Base-by-base conservation (phyloP, 768 basidiomycete genomes). In the Wakefieldia striispora region DNA sequence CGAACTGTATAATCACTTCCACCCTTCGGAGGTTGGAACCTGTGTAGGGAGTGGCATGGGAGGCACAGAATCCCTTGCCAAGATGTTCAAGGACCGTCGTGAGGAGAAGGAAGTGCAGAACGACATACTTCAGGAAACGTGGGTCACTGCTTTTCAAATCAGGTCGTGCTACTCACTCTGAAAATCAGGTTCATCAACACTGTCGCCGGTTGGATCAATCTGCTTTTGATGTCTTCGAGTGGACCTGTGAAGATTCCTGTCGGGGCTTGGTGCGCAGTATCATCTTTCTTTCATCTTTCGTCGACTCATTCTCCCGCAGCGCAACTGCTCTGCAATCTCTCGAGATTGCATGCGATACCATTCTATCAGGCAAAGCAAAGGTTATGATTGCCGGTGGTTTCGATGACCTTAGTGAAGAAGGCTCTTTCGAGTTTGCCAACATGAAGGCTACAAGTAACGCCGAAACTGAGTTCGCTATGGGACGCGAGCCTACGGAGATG, bases 401-500 rank as follows among this genome's bases (percentile, higher is more conserved):
- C 73, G 97, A 99, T 63, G 97, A 99, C 67, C 82, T 98, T 67
- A 90, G 88, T 56, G 97, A 99, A 70, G 97, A 99, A 72, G 97
- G 95, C 16, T 97, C 95, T 8, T 97, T 86, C 69, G 95, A 99
- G 70, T 99, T 99, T 70, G 97, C 94, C 43, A 97, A 98, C 76
- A 99, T 99, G 97, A 97, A 97, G 72, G 97, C 97, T 1, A 99
- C 97, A 6, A 92, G 89, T 72, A 97, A 95, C 63, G 87, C 95
- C 1, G 91, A 94, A 70, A 91, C 91, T 26, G 97, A 99, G 69
- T 91, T 97, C 63, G 95, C 95, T 4, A 97, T 97, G 89, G 97
- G 97, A 53, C 94, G 97, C 58, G 97, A 99, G 70, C 95, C 97
- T 6, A 93, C 91, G 34, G 97, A 99, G 70, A 95, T 98, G 89